These are phyloP conservation scores for Trichoderma breve DNA, from an alignment of 2,329 filamentous ascomycete genomes.

Conservation along the genomic window DNA sequence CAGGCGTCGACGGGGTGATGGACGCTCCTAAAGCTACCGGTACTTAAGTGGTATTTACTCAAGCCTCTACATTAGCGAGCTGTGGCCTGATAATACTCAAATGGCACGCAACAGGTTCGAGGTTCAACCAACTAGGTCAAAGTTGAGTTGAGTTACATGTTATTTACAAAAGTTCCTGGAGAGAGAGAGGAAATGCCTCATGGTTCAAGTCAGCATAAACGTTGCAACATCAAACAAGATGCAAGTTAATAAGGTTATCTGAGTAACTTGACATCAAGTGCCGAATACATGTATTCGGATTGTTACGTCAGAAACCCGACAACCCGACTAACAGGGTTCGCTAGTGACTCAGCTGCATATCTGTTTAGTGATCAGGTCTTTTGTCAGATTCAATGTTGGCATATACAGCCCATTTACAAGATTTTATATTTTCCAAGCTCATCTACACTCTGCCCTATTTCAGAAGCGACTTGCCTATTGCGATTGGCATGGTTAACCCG, in stretches of 20 bases:
- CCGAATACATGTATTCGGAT: neutral
- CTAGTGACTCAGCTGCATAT: neutral
- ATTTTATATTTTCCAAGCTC: neutral
- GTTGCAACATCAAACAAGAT: neutral
- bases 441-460: neutral
- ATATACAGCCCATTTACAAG: neutral
- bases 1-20: no score
- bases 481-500: neutral
- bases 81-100: neutral
- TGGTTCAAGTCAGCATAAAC: neutral
- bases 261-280: neutral
- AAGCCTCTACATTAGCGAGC: neutral
- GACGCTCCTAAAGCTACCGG: no score
- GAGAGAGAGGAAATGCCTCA: neutral
- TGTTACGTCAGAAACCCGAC: neutral
- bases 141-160: neutral
- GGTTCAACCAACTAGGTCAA: neutral
- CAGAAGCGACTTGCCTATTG: neutral
- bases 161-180: neutral
- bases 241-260: neutral
- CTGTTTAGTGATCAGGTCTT: neutral
- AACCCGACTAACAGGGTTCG: neutral
- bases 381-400: neutral
- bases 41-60: no score
- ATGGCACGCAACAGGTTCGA: neutral